Evolutionary conservation across 2,329 filamentous ascomycete species (phyloP), one percentile per base, ranked within the genome.

Genomic region (Trichophyton equinum): DNA sequence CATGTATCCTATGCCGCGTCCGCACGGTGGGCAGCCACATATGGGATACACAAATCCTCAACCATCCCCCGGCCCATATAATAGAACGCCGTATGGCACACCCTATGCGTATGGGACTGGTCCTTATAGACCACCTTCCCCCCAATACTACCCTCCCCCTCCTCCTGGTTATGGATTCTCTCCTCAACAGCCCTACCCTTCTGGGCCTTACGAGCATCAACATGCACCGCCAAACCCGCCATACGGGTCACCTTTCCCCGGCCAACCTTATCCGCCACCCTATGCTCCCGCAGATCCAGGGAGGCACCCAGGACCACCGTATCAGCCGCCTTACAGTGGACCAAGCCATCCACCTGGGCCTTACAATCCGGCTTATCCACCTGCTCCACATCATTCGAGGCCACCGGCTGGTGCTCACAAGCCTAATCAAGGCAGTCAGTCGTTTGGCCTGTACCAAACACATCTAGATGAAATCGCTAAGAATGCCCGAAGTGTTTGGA

Each of bases 401-500:
- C 60, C 60, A 2, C 57, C 61, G 33, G 60, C 61, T 49, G 60
- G 60, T 15, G 49, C 61, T 11, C 58, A 66, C 46, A 63, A 64
- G 40, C 57, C 59, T 13, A 65, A 64, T 22, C 61, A 66, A n/a
- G 36, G 64, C 27, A 62, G 67, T 33, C 72, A 70, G 42, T 67
- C 75, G 69, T 74, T 74, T 65, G 76, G 75, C 59, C 73, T 72
- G 33, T 78, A 82, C 63, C 73, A 76, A 62, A 63, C 67, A 18
- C 79, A 81, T 64, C 72, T 83, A 6, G 77, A 82, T 56, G 74
- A 79, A 53, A 73, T 88, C 62, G 78, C 79, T 8, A 76, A 73
- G 47, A 78, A 80, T 67, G 81, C 83, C 3, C 79, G 81, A 62
- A 81, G 83, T 25, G 72, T 86, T 40, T 91, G 87, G 86, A 80